A percentile compares a stretch with the other conserved stretches of the same genome.
Conservation (phyloP, 768 basidiomycete species). For the Boletus bicolor region DNA sequence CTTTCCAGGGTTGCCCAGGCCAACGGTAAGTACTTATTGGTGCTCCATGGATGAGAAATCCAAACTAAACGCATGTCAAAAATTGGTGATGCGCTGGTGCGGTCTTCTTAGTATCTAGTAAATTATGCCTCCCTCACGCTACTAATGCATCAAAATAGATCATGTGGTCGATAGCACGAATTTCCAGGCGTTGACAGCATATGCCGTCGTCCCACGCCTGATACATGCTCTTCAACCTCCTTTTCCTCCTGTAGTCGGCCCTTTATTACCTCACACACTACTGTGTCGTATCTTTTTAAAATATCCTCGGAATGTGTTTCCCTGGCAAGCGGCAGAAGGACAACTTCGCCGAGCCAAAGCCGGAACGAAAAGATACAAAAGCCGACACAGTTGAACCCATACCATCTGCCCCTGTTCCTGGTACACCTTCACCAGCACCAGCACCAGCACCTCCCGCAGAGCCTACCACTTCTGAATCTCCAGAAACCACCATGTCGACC, state of each 20-base stretch:
- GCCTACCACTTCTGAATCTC: background rate
- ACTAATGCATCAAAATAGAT: conserved; percentile 13
- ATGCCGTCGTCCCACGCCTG: conserved; percentile 28
- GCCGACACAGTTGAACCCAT: background rate
- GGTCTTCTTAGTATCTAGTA: background rate
- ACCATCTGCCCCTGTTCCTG: conserved; percentile 3
- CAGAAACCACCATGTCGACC: conserved; percentile 11
- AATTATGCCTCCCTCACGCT: background rate
- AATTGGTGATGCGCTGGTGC: conserved; percentile 3
- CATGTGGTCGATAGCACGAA: conserved; percentile 10
- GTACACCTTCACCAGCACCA: background rate
- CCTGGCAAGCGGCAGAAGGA: conserved; percentile 36
- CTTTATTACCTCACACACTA: conserved; percentile 10
- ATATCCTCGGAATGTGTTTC: conserved; percentile 34
- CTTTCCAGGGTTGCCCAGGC: background rate
- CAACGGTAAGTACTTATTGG: background rate
- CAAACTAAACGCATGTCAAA: background rate
- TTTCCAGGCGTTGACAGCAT: conserved; percentile 13
- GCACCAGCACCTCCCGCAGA: background rate
- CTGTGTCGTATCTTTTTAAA: background rate
- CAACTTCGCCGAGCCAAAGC: conserved; percentile 31
- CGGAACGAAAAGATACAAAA: conserved; percentile 15
- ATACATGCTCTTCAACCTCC: conserved; percentile 3
- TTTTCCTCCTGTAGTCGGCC: background rate
- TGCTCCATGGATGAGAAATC: conserved; percentile 13